Evolutionary conservation across 352 stramenopile species (phyloP).

Genomic region (Phytophthora melonis): DNA sequence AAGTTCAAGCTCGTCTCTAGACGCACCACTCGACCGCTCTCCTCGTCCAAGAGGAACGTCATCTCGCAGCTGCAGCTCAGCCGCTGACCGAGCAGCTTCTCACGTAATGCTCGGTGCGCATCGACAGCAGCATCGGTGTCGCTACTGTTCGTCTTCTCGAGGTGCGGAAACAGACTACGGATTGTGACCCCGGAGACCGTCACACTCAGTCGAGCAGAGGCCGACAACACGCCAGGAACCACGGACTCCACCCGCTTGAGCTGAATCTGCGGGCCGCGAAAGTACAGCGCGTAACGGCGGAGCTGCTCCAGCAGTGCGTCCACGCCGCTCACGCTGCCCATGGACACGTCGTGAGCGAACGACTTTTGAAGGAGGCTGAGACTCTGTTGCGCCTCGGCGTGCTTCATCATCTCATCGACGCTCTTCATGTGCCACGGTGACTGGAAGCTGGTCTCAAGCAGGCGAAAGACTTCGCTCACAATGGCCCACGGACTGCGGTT

Average conservation of each 20-base stretch:
- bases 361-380: conserved; percentile 3
- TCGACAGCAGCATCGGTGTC: background rate
- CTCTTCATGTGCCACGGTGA: conserved; percentile 22
- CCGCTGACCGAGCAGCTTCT: conserved; percentile 15
- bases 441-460: conserved; percentile 19
- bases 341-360: conserved; percentile 13
- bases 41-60: conserved; percentile 15
- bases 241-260: conserved; percentile 16
- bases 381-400: conserved; percentile 8
- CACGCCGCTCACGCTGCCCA: conserved; percentile 15
- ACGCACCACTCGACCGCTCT: conserved; percentile 13
- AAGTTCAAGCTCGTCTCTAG: conserved; percentile 9
- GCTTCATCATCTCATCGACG: conserved; percentile 15
- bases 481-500: conserved; percentile 15
- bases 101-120: background rate
- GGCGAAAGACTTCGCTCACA: conserved; percentile 20
- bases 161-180: conserved; percentile 20
- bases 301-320: conserved; percentile 19
- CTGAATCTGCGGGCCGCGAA: conserved; percentile 16
- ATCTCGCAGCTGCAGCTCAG: conserved; percentile 12
- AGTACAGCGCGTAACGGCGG: conserved; percentile 24
- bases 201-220: background rate
- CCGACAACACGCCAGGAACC: conserved; percentile 9
- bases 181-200: conserved; percentile 23
- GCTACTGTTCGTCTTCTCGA: background rate